phyloP scores from a whole-genome alignment of 352 stramenopile genomes.

The Elongisporangium anandrum region DNA sequence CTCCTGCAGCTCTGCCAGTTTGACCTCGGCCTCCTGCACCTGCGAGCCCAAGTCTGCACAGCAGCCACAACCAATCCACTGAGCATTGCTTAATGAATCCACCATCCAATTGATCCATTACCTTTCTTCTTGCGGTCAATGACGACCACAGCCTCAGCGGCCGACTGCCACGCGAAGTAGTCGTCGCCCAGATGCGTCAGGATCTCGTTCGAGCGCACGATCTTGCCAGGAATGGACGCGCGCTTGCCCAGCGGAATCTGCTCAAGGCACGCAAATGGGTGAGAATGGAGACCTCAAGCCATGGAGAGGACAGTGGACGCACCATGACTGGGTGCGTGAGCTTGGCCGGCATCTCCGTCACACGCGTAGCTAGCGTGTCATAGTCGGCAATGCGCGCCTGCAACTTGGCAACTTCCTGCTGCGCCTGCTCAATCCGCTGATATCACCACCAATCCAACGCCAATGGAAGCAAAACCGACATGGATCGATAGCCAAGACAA shows the following conservation, averaged over 20 bases:
- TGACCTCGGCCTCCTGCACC: slow-evolving; percentile 51
- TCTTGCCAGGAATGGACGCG: slow-evolving; percentile 78
- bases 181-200: slow-evolving; percentile 77
- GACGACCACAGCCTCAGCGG: slow-evolving; percentile 45
- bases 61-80: no score
- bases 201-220: slow-evolving; percentile 83
- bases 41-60: slow-evolving; percentile 35
- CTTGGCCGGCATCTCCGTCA: slow-evolving; percentile 72
- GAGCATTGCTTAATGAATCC: neutral
- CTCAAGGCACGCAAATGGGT: neutral
- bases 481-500: neutral
- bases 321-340: slow-evolving; percentile 81
- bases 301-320: neutral
- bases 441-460: neutral
- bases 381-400: slow-evolving; percentile 57
- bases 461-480: neutral
- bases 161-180: slow-evolving; percentile 78
- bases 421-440: slow-evolving; percentile 56
- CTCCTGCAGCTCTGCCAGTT: slow-evolving; percentile 32
- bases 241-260: slow-evolving; percentile 75
- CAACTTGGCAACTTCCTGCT: slow-evolving; percentile 42
- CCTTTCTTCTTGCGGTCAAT: slow-evolving; percentile 79
- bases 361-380: slow-evolving; percentile 38
- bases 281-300: neutral
- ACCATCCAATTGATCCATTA: slow-evolving; percentile 7